Conservation (phyloP, 345 rosid species). For the Rhodomyrtus tomentosa region DNA sequence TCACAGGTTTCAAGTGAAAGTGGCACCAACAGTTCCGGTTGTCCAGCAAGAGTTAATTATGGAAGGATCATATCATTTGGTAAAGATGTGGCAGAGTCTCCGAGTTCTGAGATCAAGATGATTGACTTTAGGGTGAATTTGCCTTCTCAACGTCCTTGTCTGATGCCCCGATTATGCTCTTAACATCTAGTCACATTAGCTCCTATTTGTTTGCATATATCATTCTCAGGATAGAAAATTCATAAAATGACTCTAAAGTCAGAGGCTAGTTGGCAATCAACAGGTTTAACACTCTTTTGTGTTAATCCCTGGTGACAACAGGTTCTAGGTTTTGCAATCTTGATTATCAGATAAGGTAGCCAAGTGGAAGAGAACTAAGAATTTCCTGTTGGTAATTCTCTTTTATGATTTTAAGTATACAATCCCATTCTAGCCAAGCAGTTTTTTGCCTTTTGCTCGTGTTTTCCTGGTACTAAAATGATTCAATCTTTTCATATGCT, state of each 20-base stretch:
- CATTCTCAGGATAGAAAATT: not conserved
- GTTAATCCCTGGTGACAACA: not conserved
- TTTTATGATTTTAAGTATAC: not conserved
- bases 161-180: not conserved
- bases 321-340: not conserved
- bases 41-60: constrained; percentile 38
- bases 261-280: too few species aligned
- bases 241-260: not conserved
- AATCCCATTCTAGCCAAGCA: not conserved
- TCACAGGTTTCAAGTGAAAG: constrained; percentile 11
- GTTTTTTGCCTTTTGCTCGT: not conserved
- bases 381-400: not conserved
- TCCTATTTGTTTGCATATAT: not conserved
- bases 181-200: not conserved
- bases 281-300: not conserved
- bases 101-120: constrained; percentile 48
- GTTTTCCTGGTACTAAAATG: not conserved
- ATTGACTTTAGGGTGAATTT: constrained; percentile 73
- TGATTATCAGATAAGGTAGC: not conserved
- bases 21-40: constrained; percentile 15
- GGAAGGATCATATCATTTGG: constrained; percentile 93
- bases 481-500: not conserved
- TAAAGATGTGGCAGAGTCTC: constrained; percentile 64
- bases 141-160: not conserved
- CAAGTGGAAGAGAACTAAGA: not conserved